phyloP scores from a whole-genome alignment of 495 filamentous ascomycete genomes.

The Aspergillus panamensis region DNA sequence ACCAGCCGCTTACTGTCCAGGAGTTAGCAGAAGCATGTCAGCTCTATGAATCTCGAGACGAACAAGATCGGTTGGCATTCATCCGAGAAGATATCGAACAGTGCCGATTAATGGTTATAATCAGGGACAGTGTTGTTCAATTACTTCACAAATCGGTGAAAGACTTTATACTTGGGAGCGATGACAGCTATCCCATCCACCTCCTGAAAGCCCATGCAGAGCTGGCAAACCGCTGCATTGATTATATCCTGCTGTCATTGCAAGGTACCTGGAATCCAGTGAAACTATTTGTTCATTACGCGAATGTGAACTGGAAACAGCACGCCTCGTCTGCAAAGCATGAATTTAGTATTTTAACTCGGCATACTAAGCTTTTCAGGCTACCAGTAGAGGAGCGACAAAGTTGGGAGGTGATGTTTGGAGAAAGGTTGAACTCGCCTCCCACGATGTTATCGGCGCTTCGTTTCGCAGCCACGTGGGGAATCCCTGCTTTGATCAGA shows the following conservation, averaged over 20 bases:
- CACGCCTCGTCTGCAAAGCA: background rate
- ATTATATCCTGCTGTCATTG: background rate
- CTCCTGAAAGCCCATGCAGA: background rate
- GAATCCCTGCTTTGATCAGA: background rate
- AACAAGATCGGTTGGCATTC: constrained; percentile 9
- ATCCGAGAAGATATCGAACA: constrained; percentile 14
- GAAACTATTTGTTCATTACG: background rate
- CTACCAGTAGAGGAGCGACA: background rate
- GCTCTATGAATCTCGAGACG: background rate
- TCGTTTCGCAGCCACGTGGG: background rate
- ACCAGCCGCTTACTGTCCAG: background rate
- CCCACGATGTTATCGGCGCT: background rate
- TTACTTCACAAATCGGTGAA: constrained; percentile 24
- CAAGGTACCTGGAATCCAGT: background rate
- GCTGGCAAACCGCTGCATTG: background rate
- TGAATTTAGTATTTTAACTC: background rate
- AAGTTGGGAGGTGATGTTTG: background rate
- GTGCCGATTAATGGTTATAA: constrained; percentile 18
- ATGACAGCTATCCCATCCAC: background rate
- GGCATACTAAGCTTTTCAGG: background rate
- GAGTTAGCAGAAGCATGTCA: background rate
- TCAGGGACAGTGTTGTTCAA: constrained; percentile 11
- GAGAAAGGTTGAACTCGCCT: background rate
- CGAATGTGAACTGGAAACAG: background rate
- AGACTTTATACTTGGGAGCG: constrained; percentile 17